phyloP scores from a whole-genome alignment of 2,329 filamentous ascomycete genomes.

The Pestalotiopsis sp. region DNA sequence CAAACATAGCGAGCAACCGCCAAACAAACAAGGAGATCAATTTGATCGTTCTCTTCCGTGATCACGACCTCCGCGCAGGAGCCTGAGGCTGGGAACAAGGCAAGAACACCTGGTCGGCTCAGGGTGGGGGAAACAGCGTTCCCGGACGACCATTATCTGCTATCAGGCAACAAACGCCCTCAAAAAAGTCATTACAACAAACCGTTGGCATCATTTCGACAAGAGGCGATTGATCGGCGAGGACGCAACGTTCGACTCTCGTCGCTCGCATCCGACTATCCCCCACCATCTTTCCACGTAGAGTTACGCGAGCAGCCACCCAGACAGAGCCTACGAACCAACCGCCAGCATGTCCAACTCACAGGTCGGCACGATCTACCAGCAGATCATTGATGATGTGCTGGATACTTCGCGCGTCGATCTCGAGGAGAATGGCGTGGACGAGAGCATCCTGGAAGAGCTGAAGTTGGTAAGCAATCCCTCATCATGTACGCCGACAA shows the following conservation, averaged over 20 bases:
- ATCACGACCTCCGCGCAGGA: background rate
- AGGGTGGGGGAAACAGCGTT: background rate
- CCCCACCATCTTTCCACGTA: background rate
- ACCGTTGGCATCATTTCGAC: background rate
- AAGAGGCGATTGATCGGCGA: background rate
- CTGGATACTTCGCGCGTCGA: slow-evolving; percentile 90
- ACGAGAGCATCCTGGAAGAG: slow-evolving; percentile 83
- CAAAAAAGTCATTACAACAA: background rate
- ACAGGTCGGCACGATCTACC: slow-evolving; percentile 76
- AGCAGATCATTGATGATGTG: slow-evolving; percentile 78
- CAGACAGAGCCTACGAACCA: background rate
- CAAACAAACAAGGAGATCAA: background rate
- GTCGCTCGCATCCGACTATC: background rate
- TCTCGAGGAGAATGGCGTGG: slow-evolving; percentile 95
- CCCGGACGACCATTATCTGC: background rate
- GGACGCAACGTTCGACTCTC: background rate
- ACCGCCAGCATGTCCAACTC: slow-evolving; percentile 57
- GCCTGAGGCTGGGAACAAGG: background rate
- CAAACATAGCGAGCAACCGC: background rate
- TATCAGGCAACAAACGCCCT: background rate
- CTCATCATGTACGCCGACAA: slow-evolving; percentile 15
- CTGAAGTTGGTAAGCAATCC: slow-evolving; percentile 75
- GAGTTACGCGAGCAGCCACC: background rate
- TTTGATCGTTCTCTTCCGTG: background rate
- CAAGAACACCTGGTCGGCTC: background rate